Conservation (phyloP, 148 eudicot genomes). For the Polygonum aviculare region DNA sequence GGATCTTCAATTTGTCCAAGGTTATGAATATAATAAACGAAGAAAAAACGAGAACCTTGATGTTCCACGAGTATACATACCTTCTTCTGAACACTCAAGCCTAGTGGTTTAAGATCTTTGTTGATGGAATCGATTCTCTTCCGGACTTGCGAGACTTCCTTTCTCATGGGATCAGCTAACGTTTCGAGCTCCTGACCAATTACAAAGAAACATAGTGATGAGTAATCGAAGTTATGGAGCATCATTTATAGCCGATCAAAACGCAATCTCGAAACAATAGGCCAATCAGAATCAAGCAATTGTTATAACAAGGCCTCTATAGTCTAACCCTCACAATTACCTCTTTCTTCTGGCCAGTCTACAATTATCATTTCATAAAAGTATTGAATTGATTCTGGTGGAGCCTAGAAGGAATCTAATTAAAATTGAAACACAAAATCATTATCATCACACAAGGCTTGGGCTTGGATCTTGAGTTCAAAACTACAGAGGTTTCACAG, state of each 20-base stretch:
- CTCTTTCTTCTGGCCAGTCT: neutral
- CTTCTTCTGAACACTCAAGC: constrained; percentile 8
- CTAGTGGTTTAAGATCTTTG: constrained; percentile 47
- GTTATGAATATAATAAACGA: neutral
- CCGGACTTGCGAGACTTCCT: constrained; percentile 50
- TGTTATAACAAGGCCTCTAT: neutral
- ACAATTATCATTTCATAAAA: neutral
- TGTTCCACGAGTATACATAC: no score
- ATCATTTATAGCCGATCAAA: constrained; percentile 43
- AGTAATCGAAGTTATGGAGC: neutral
- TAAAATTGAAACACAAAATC: neutral
- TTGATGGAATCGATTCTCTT: constrained; percentile 53
- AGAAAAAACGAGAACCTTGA: no score
- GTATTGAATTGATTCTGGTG: neutral
- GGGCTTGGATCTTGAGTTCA: neutral
- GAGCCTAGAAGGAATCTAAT: neutral
- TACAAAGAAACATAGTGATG: neutral
- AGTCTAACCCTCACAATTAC: neutral
- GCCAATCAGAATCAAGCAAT: neutral
- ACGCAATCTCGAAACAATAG: constrained; percentile 33
- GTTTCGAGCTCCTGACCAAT: constrained; percentile 47
- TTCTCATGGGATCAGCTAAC: constrained; percentile 54
- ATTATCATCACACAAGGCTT: neutral
- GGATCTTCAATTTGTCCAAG: neutral
- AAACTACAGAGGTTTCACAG: neutral